Conservation (phyloP, 768 basidiomycete species). For the Trichaptum fuscoviolaceum region DNA sequence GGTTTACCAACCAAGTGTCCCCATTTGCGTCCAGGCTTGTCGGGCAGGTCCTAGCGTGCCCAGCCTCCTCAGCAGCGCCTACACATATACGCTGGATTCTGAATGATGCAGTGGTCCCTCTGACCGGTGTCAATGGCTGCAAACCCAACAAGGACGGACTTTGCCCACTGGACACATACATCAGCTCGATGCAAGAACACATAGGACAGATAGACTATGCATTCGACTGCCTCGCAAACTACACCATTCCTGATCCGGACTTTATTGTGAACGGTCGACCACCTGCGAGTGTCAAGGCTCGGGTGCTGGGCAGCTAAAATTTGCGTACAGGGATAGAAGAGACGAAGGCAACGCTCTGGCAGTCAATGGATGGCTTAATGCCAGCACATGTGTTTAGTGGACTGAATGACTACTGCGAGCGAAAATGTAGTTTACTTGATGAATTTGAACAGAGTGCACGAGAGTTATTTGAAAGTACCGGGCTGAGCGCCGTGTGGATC, state of each 20-base stretch:
- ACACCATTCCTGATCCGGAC: slow-evolving; percentile 37
- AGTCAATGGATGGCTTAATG: not conserved
- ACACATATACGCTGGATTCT: slow-evolving; percentile 39
- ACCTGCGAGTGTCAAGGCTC: slow-evolving; percentile 14
- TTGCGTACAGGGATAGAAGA: not conserved
- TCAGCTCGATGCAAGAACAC: slow-evolving; percentile 30
- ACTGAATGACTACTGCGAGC: not conserved
- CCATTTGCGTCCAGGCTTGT: slow-evolving; percentile 47
- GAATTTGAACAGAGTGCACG: not conserved
- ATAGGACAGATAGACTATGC: slow-evolving; percentile 36
- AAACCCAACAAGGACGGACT: slow-evolving; percentile 33
- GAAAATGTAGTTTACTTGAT: not conserved
- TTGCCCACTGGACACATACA: slow-evolving; percentile 36
- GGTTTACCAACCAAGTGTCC: slow-evolving; percentile 35
- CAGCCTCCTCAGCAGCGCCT: slow-evolving; percentile 17
- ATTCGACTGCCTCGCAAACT: slow-evolving; percentile 42
- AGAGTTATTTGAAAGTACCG: not conserved
- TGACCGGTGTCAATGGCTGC: slow-evolving; percentile 40
- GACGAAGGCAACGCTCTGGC: not conserved
- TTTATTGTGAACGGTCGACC: slow-evolving; percentile 33
- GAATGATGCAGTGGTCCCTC: slow-evolving; percentile 45
- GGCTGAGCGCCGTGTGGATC: not conserved
- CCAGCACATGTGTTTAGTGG: not conserved
- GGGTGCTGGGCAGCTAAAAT: not conserved
- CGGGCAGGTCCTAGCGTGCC: slow-evolving; percentile 40